A percentile compares a stretch with the other conserved stretches of the same genome.
These are phyloP conservation scores for Lotmaria passim DNA, from an alignment of 208 protist species.

Conservation along the genomic window DNA sequence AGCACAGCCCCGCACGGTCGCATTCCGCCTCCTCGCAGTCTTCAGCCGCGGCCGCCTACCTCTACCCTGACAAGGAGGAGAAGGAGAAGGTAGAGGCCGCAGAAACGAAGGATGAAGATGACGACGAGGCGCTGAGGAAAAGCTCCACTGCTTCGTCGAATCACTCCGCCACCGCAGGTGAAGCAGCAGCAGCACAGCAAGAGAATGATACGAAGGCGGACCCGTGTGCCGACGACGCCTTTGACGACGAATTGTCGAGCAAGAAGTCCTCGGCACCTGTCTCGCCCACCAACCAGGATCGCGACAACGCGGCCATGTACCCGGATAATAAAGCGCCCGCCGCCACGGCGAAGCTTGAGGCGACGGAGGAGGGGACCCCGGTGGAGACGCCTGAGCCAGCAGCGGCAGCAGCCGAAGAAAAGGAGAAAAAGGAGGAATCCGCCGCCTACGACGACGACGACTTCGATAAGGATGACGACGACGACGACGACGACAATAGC, in stretches of 20 bases:
- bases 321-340: not conserved
- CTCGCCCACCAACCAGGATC: not conserved
- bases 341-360: not conserved
- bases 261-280: slow-evolving; percentile 10
- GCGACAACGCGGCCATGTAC: not conserved
- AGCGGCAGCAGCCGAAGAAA: too few relatives aligned
- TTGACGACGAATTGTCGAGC: slow-evolving; percentile 29
- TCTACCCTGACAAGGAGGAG: not conserved
- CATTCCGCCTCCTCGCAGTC: slow-evolving; percentile 1
- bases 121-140: not conserved
- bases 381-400: not conserved
- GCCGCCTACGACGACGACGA: slow-evolving; percentile 5
- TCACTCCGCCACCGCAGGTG: not conserved
- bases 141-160: not conserved
- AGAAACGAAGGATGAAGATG: too few relatives aligned
- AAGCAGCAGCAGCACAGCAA: not conserved
- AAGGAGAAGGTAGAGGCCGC: not conserved
- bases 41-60: not conserved
- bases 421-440: not conserved
- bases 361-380: slow-evolving; percentile 3
- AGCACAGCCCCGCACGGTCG: not conserved
- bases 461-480: not conserved
- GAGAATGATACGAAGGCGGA: not conserved
- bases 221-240: slow-evolving; percentile 33
- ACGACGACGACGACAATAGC: slow-evolving; percentile 4